Conservation (phyloP, 805 yeast species). For the Wickerhamiella slavikovae region DNA sequence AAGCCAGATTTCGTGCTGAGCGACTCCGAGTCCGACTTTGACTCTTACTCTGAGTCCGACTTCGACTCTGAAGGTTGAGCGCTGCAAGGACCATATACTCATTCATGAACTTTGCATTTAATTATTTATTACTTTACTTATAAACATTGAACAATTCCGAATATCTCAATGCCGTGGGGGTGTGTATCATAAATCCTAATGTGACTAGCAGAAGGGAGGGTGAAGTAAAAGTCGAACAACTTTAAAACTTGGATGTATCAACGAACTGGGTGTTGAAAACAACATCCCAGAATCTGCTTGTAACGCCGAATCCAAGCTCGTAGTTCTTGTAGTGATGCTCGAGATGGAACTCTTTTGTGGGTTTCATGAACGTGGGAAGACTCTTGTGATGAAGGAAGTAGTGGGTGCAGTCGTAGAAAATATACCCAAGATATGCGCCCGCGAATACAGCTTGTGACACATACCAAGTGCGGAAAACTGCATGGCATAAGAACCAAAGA, state of each 20-base stretch:
- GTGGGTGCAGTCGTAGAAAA: slow-evolving; percentile 83
- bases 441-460: slow-evolving; percentile 84
- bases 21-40: too few relatives aligned
- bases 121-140: too few relatives aligned
- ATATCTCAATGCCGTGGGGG: too few relatives aligned
- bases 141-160: too few relatives aligned
- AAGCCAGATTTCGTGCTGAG: too few relatives aligned
- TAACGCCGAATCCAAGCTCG: slow-evolving; percentile 92
- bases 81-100: too few relatives aligned
- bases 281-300: slow-evolving; percentile 81
- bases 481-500: slow-evolving; percentile 57
- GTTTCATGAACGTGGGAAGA: slow-evolving; percentile 59
- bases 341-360: slow-evolving; percentile 71
- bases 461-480: slow-evolving; percentile 48
- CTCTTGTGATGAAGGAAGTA: slow-evolving; percentile 78
- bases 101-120: too few relatives aligned
- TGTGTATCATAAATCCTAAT: too few relatives aligned
- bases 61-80: too few relatives aligned
- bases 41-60: too few relatives aligned
- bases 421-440: slow-evolving; percentile 90
- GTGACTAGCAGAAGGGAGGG: too few relatives aligned
- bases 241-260: slow-evolving; percentile 4
- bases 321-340: slow-evolving; percentile 97
- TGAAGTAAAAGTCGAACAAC: background rate
- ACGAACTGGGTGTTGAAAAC: slow-evolving; percentile 65